Evolutionary conservation across 371 early-diverging fungal species (phyloP).

Genomic region (Phascolomyces articulosus): DNA sequence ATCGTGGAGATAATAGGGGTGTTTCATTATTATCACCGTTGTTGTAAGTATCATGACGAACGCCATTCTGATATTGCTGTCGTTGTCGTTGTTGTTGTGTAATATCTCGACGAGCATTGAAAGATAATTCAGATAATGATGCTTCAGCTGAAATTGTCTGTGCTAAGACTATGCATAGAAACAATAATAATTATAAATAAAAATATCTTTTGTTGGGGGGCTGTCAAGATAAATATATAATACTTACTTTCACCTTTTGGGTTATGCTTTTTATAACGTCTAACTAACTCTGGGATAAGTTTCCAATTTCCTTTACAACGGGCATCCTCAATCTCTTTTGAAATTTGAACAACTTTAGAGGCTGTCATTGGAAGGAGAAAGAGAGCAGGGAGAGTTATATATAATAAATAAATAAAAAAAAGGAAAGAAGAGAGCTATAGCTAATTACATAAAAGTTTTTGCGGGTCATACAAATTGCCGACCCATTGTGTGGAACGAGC

Average conservation of each 20-base stretch:
- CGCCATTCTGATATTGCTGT: too few relatives aligned
- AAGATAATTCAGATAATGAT: constrained; percentile 23
- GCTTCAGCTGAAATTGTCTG: constrained; percentile 53
- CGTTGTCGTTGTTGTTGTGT: not conserved
- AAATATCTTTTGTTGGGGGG: not conserved
- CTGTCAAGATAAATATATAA: not conserved
- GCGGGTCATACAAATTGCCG: not conserved
- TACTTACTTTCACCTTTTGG: constrained; percentile 62
- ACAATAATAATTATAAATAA: not conserved
- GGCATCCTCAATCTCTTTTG: constrained; percentile 57
- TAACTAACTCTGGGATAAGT: constrained; percentile 62
- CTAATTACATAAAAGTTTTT: not conserved
- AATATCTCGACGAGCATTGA: not conserved
- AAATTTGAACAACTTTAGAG: constrained; percentile 21
- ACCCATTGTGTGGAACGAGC: not conserved
- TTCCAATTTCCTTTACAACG: constrained; percentile 61
- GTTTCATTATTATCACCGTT: constrained; percentile 14
- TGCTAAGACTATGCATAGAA: constrained; percentile 36
- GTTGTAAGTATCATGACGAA: too few relatives aligned
- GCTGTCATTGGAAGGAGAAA: constrained; percentile 9
- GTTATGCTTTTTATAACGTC: constrained; percentile 66
- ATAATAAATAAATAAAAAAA: not conserved
- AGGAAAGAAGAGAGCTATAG: not conserved
- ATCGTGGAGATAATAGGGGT: constrained; percentile 28
- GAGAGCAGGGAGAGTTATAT: not conserved